These are phyloP conservation scores for Aspergillus pseudotamarii DNA, from an alignment of 2,329 filamentous ascomycete species.

Conservation along the genomic window DNA sequence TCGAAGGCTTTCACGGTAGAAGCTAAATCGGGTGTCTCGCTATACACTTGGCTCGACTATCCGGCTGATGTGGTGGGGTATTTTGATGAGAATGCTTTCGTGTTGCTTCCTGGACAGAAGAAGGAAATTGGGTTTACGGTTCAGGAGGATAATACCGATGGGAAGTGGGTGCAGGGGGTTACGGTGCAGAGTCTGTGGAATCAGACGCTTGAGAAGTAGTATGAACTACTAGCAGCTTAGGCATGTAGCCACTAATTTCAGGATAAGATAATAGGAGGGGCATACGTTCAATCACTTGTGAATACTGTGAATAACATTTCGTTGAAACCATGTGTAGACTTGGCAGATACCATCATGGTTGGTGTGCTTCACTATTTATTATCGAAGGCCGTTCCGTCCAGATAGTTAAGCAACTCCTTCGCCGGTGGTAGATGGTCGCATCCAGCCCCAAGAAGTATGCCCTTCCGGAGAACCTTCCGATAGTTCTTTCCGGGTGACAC, in stretches of 20 bases:
- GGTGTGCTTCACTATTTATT: constrained; percentile 45
- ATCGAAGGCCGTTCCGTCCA: constrained; percentile 51
- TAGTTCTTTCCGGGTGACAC: constrained; percentile 59
- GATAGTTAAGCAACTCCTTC: constrained; percentile 54
- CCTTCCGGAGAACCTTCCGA: constrained; percentile 55
- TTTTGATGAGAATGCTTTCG: constrained; percentile 59
- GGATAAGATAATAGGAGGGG: background rate
- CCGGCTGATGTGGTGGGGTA: constrained; percentile 52
- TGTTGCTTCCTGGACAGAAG: constrained; percentile 49
- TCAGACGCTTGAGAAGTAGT: constrained; percentile 21
- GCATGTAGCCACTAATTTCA: background rate
- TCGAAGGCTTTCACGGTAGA: constrained; percentile 49
- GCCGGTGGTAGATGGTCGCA: constrained; percentile 50
- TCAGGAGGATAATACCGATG: constrained; percentile 48
- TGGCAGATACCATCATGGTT: background rate
- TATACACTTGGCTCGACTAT: constrained; percentile 60
- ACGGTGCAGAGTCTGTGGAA: constrained; percentile 59
- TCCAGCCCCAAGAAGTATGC: constrained; percentile 54
- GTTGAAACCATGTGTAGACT: background rate
- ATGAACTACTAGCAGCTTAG: background rate
- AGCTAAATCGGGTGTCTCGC: constrained; percentile 52
- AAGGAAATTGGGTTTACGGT: constrained; percentile 51
- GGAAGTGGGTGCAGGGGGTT: constrained; percentile 50
- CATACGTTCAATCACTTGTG: background rate
- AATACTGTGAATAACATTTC: background rate